A percentile compares a stretch with the other conserved stretches of the same genome.
Evolutionary conservation across 768 basidiomycete species (phyloP).

Genomic region (Cystobasidium onofrii): DNA sequence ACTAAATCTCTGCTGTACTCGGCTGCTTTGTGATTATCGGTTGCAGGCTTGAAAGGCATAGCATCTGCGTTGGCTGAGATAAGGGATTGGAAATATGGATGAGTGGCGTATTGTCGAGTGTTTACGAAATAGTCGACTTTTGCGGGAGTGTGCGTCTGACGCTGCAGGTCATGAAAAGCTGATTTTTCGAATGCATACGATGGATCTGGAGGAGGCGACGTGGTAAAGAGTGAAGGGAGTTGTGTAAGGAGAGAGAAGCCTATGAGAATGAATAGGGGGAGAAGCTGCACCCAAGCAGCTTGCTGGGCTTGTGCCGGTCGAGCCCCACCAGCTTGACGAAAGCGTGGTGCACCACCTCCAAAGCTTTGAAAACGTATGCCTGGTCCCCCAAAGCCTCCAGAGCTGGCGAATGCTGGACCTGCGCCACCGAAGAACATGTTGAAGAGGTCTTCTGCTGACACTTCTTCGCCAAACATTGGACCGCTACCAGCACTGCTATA

Average conservation of each 20-base stretch:
- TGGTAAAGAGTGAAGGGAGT: constrained; percentile 65
- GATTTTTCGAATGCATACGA: constrained; percentile 62
- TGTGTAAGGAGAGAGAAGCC: constrained; percentile 73
- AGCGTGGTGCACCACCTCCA: constrained; percentile 45
- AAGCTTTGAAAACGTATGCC: constrained; percentile 52
- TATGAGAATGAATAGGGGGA: constrained; percentile 76
- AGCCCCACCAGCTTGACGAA: constrained; percentile 44
- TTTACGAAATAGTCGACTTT: constrained; percentile 80
- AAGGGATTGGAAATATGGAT: constrained; percentile 55
- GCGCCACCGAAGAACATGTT: constrained; percentile 92
- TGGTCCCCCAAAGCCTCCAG: constrained; percentile 46
- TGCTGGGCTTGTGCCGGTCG: constrained; percentile 46
- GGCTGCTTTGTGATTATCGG: not conserved
- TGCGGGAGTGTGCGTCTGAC: constrained; percentile 58
- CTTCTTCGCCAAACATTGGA: constrained; percentile 62
- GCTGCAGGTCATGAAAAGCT: constrained; percentile 58
- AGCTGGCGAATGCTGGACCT: constrained; percentile 48
- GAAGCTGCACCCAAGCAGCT: constrained; percentile 55
- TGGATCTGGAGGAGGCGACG: constrained; percentile 67
- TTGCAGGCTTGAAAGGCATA: constrained; percentile 2
- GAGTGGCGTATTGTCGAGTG: constrained; percentile 62
- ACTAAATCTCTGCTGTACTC: not conserved
- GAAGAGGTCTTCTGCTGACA: constrained; percentile 92
- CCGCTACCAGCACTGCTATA: constrained; percentile 32
- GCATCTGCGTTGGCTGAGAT: constrained; percentile 1